Percentiles rank a stretch among this genome's conserved stretches.
Evolutionary conservation across 495 filamentous ascomycete genomes (phyloP).

Genomic region (Darksidea phi): DNA sequence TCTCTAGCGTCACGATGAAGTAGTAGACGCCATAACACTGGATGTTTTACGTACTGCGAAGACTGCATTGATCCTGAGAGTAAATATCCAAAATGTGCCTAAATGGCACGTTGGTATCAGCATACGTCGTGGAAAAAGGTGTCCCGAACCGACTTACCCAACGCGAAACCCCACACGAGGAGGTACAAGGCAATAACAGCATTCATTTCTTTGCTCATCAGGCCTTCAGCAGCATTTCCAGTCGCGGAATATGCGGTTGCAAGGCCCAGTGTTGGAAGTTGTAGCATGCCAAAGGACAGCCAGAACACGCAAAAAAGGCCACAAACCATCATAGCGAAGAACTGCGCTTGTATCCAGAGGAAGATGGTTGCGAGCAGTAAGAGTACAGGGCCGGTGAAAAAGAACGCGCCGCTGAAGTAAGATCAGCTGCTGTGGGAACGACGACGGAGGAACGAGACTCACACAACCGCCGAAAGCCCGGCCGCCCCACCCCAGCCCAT

Average conservation of each 20-base stretch:
- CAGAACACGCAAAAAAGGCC: constrained; percentile 59
- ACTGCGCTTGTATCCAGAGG: constrained; percentile 55
- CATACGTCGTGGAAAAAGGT: too few relatives aligned
- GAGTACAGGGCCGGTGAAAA: constrained; percentile 54
- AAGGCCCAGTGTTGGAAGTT: constrained; percentile 53
- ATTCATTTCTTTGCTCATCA: constrained; percentile 50
- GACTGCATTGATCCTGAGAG: constrained; percentile 54
- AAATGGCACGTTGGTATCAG: too few relatives aligned
- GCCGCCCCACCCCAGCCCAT: constrained; percentile 58
- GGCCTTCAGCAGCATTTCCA: constrained; percentile 46
- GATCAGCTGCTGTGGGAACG: not conserved
- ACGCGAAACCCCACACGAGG: constrained; percentile 56
- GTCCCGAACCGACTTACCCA: constrained; percentile 29
- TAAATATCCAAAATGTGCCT: constrained; percentile 57
- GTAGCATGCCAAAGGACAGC: constrained; percentile 54
- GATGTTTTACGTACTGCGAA: constrained; percentile 43
- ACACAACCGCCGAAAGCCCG: constrained; percentile 50
- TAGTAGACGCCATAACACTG: too few relatives aligned
- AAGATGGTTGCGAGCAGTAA: constrained; percentile 51
- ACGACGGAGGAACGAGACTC: constrained; percentile 10
- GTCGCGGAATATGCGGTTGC: constrained; percentile 49
- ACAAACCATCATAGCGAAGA: constrained; percentile 58
- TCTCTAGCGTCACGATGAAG: too few relatives aligned
- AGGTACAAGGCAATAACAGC: constrained; percentile 52
- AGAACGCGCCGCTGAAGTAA: constrained; percentile 52